Evolutionary conservation across 192 early-diverging fungal genomes (phyloP).

Genomic region (Entomortierella chlamydospora): DNA sequence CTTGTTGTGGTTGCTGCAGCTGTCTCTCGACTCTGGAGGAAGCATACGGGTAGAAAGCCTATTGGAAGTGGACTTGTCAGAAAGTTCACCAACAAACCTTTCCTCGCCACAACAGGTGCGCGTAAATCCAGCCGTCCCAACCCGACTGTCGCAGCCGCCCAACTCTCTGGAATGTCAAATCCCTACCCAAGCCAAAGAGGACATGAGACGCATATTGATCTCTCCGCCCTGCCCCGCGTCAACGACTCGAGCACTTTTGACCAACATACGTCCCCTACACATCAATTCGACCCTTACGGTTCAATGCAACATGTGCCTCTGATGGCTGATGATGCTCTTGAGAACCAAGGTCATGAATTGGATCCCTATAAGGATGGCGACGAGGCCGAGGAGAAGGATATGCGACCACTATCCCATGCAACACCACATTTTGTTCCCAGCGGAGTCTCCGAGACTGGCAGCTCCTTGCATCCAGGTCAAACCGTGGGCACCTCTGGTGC

Average conservation of each 20-base stretch:
- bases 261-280: constrained; percentile 2
- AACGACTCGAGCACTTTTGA: constrained; percentile 24
- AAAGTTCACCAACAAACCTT: constrained; percentile 21
- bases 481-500: neutral
- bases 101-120: neutral
- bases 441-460: neutral
- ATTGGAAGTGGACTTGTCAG: neutral
- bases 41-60: neutral
- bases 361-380: constrained; percentile 23
- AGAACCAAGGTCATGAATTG: constrained; percentile 15
- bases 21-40: constrained; percentile 12
- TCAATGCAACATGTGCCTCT: constrained; percentile 32
- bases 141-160: neutral
- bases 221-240: constrained; percentile 23
- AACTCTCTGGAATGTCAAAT: constrained; percentile 24
- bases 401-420: neutral
- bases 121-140: neutral
- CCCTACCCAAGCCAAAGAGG: neutral
- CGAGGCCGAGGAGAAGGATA: constrained; percentile 2
- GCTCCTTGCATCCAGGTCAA: neutral
- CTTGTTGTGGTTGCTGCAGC: constrained; percentile 20
- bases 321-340: constrained; percentile 40
- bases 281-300: constrained; percentile 22
- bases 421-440: neutral
- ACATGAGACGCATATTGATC: constrained; percentile 25